Evolutionary conservation across 768 basidiomycete species (phyloP).

Genomic region (Strobilomyces dryophilus): DNA sequence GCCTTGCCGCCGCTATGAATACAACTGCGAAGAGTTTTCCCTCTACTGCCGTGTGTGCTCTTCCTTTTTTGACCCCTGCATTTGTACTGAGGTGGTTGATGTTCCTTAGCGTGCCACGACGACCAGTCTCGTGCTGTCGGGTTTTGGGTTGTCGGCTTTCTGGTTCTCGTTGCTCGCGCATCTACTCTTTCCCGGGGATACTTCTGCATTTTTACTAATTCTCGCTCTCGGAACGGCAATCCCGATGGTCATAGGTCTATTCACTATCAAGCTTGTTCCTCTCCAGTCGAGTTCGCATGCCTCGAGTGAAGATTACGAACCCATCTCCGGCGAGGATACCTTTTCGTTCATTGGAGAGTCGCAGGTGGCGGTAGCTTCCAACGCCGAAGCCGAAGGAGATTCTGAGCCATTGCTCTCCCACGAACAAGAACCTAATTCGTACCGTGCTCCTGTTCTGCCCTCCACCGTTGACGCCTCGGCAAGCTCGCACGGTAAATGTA

Average conservation of each 20-base stretch:
- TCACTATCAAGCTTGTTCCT: conserved; percentile 69
- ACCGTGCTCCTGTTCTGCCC: conserved; percentile 16
- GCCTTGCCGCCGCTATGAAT: conserved; percentile 68
- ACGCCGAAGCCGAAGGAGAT: conserved; percentile 19
- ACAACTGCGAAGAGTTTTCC: conserved; percentile 82
- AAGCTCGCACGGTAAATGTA: neutral
- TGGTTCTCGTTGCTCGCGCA: conserved; percentile 78
- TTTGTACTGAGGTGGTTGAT: neutral
- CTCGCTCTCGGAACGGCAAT: conserved; percentile 74
- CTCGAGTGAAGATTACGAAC: conserved; percentile 16
- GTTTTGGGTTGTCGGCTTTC: conserved; percentile 90
- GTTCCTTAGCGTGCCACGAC: conserved; percentile 60
- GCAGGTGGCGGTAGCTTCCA: conserved; percentile 8
- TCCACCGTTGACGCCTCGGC: conserved; percentile 23
- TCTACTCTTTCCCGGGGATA: conserved; percentile 69
- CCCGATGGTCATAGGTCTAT: conserved; percentile 76
- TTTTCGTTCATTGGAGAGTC: conserved; percentile 24
- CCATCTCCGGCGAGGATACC: conserved; percentile 14
- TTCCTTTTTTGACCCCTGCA: neutral
- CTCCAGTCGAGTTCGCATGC: conserved; percentile 34
- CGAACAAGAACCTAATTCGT: conserved; percentile 14
- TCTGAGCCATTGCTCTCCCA: conserved; percentile 22
- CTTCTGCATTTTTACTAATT: conserved; percentile 69
- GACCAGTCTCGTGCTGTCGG: conserved; percentile 77
- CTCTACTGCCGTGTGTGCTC: conserved; percentile 52